Evolutionary conservation across 179 eudicot species (phyloP).

Genomic region (Drosera spatulata): DNA sequence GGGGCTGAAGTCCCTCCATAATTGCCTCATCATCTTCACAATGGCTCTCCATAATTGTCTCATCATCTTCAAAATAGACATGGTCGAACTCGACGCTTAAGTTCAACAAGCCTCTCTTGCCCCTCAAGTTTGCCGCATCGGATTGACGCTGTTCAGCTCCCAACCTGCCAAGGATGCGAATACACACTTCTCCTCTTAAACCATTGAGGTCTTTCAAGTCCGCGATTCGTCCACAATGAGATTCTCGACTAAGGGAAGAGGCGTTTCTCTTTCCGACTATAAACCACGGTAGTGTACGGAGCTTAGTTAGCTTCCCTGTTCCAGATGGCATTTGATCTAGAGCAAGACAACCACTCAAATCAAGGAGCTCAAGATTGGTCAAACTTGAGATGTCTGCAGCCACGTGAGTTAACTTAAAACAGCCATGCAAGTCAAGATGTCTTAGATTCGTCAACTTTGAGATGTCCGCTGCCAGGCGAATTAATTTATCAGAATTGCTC

Average conservation of each 20-base stretch:
- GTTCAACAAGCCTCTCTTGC: conserved; percentile 4
- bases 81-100: conserved; percentile 7
- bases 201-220: conserved; percentile 13
- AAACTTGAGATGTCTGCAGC: neutral
- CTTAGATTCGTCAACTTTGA: neutral
- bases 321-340: conserved; percentile 17
- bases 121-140: neutral
- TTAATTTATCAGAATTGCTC: neutral
- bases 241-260: neutral
- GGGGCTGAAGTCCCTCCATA: conserved; percentile 13
- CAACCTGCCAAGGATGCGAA: neutral
- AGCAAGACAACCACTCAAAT: neutral
- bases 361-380: neutral
- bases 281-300: conserved; percentile 15
- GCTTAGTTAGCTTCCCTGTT: conserved; percentile 17
- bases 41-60: neutral
- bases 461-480: neutral
- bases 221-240: conserved; percentile 4
- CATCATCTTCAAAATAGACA: no score
- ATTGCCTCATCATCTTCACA: conserved; percentile 6
- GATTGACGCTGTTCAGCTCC: neutral
- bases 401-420: neutral
- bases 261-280: conserved; percentile 8
- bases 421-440: neutral
- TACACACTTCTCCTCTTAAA: conserved; percentile 4